Evolutionary conservation across 176 grass and related monocot genomes (phyloP).

Genomic region (Alopecurus myosuroides): DNA sequence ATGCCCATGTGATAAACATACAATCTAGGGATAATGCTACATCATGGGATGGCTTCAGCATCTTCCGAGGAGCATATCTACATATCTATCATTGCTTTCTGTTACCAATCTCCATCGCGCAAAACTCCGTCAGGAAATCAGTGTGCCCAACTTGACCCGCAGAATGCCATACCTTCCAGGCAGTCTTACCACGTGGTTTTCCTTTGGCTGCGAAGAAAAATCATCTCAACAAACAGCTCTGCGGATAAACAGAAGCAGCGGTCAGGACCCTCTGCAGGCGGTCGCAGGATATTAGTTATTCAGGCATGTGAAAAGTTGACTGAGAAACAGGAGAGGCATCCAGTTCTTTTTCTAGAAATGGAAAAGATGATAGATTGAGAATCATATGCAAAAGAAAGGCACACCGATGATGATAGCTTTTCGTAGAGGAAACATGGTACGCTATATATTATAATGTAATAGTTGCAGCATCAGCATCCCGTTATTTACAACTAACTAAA

Average conservation of each 20-base stretch:
- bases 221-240: not conserved
- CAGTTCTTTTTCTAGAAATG: not conserved
- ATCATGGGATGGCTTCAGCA: too few species aligned
- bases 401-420: not conserved
- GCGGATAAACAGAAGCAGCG: not conserved
- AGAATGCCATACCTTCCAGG: not conserved
- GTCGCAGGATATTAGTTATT: not conserved
- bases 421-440: not conserved
- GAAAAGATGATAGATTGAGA: not conserved
- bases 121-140: slow-evolving; percentile 20
- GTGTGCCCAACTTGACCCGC: not conserved
- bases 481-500: too few species aligned
- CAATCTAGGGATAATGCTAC: too few species aligned
- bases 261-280: not conserved
- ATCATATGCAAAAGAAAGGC: not conserved
- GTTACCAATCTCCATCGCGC: not conserved
- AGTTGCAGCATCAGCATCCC: slow-evolving; percentile 18
- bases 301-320: not conserved
- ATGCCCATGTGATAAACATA: too few species aligned
- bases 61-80: slow-evolving; percentile 16
- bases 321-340: not conserved
- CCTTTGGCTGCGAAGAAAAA: not conserved
- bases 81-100: not conserved
- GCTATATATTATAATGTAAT: not conserved
- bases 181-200: not conserved